Evolutionary conservation across 2,329 filamentous ascomycete genomes (phyloP), one percentile per base, ranked within the genome.

Genomic region (Scedosporium dehoogii): DNA sequence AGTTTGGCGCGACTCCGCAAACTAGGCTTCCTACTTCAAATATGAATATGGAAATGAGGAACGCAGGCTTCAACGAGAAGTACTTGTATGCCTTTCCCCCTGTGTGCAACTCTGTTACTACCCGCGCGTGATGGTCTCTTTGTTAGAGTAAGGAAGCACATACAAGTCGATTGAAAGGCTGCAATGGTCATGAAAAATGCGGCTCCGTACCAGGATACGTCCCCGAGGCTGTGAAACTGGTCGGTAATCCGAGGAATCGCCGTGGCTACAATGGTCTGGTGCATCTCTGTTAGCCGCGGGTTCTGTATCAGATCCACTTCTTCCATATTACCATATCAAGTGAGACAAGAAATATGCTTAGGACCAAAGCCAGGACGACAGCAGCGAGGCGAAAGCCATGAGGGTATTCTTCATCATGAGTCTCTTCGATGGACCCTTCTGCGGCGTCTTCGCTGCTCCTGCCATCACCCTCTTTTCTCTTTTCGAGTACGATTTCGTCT

Each of bases 1-100:
- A 76, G 65, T 75, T 75, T 62, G 77, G 76, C 2, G 79, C 77
- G 4, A 63, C 29, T 38, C 69, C 73, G 66, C 82, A 85, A 63
- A 85, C 74, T 25, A 82, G 69, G 38, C 75, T 79, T 18, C 83
- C 82, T 5, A 84, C 62, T 68, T 84, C 82, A 62, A 86, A 84
- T 61, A 84, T 73, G 59, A 76, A 63, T 41, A 86, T 75, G 9
- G 74, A 71, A 25, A 71, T 38, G 4, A 85, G 71, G 67, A 81
- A 85, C 0, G 75, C 75, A 57, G 73, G 76, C 69, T 78, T 79
- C 64, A 84, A 74, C 6, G 78, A 72, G 67, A 72, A 78, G 63
- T 78, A 79, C 16, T 75, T 79, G 66, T 79, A 80, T 51, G 79
- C 65, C 61, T 76, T 78, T 41, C 74, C 75, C 61, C 73, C 74